Evolutionary conservation across 2,329 filamentous ascomycete genomes (phyloP).

Genomic region (Macroventuria anomochaeta): DNA sequence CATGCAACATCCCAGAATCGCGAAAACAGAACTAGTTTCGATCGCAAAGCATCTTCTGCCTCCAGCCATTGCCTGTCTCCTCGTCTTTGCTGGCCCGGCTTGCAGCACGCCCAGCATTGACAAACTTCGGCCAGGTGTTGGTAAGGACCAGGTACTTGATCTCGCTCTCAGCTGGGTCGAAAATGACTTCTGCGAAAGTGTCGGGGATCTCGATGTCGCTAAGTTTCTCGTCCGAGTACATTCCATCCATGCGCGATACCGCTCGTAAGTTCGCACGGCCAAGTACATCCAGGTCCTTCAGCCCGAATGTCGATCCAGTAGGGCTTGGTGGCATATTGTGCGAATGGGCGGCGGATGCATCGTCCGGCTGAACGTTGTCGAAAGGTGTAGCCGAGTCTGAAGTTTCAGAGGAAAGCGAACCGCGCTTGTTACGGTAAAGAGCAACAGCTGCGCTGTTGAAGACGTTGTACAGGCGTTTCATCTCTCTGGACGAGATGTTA

Average conservation of each 20-base stretch:
- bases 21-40: neutral
- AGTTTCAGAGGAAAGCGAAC: slow-evolving; percentile 23
- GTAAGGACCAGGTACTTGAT: slow-evolving; percentile 47
- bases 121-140: slow-evolving; percentile 48
- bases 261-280: slow-evolving; percentile 40
- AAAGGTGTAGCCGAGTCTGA: slow-evolving; percentile 38
- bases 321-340: slow-evolving; percentile 18
- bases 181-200: slow-evolving; percentile 36
- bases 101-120: slow-evolving; percentile 34
- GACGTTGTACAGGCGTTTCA: slow-evolving; percentile 35
- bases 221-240: slow-evolving; percentile 26
- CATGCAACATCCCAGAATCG: neutral
- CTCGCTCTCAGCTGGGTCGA: slow-evolving; percentile 40
- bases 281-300: slow-evolving; percentile 34
- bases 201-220: slow-evolving; percentile 31
- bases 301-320: slow-evolving; percentile 24
- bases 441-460: slow-evolving; percentile 33
- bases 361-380: slow-evolving; percentile 25
- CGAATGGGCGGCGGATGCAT: slow-evolving; percentile 1
- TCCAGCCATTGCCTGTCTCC: slow-evolving; percentile 22
- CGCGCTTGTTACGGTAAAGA: slow-evolving; percentile 29
- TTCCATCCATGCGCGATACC: slow-evolving; percentile 28
- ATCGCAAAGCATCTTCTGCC: slow-evolving; percentile 16
- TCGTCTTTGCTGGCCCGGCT: slow-evolving; percentile 27
- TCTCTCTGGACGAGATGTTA: slow-evolving; percentile 42